Evolutionary conservation across 2,329 filamentous ascomycete species (phyloP).

Genomic region (Trichoderma lentiforme): DNA sequence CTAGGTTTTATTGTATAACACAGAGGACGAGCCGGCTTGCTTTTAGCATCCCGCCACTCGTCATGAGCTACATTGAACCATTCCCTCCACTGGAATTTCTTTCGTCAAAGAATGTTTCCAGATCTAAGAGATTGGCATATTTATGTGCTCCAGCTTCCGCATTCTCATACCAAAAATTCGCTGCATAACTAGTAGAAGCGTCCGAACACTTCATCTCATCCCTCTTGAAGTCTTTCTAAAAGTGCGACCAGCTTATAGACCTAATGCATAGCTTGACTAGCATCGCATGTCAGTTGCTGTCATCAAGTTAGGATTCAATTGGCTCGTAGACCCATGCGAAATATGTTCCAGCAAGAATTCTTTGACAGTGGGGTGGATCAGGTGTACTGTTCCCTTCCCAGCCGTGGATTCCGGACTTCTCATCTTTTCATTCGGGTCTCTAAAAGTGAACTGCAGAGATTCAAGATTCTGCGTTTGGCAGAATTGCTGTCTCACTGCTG

Average conservation of each 20-base stretch:
- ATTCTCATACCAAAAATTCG: background rate
- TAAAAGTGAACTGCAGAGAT: background rate
- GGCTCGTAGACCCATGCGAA: background rate
- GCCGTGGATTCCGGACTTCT: background rate
- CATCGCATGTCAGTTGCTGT: background rate
- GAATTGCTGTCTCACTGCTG: background rate
- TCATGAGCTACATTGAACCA: background rate
- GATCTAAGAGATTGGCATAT: background rate
- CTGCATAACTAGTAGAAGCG: background rate
- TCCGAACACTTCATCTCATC: background rate
- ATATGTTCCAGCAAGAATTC: background rate
- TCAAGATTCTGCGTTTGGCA: background rate
- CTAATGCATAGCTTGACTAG: background rate
- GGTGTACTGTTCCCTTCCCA: background rate
- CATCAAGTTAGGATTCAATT: background rate
- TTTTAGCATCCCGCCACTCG: background rate
- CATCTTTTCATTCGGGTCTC: background rate
- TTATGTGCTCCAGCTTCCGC: background rate
- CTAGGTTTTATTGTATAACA: background rate
- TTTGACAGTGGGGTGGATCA: background rate
- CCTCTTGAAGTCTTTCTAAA: background rate
- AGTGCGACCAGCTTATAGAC: background rate
- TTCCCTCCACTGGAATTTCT: background rate
- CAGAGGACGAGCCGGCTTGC: background rate
- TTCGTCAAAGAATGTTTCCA: background rate